Evolutionary conservation across 2,329 filamentous ascomycete genomes (phyloP), one percentile per base, ranked within the genome.

Genomic region (Sporothrix brasiliensis): DNA sequence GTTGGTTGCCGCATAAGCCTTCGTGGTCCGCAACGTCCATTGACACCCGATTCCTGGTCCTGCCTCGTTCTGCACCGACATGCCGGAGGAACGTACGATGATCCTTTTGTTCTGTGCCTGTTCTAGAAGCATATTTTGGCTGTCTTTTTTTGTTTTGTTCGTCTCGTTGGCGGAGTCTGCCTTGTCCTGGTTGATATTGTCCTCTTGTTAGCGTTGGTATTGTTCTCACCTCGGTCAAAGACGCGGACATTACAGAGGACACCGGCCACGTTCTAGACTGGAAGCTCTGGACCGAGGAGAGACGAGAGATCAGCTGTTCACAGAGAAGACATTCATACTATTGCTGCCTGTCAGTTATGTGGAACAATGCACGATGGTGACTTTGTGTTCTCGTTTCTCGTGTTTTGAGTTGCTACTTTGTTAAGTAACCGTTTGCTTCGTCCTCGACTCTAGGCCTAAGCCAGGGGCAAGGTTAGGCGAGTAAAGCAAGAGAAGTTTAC

Each of bases 181-280:
- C 49, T 53, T 54, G 63, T 50, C 49, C 16, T 41, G n/a, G 49
- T 53, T 67, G 24, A 13, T 9, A 52, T 47, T 63, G 14, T 60
- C 21, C 10, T 19, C 24, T 4, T 54, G 13, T 13, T 63, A 44
- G 34, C 34, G n/a, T 67, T 53, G 6, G 19, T 56, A 68, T 52
- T 68, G 34, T 68, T 58, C 49, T 27, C 49, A 27, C 3, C 9
- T 16, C 13, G 13, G 39, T 63, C 58, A 63, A 63, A 21, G 58
- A 34, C 39, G 27, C 39, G 13, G 56, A 13, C 56, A 6, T 61
- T 44, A 3, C 5, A 41, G 41, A 44, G 13, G 41, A 34, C 34
- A 5, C 34, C 16, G 14, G 19, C 27, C 30, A 21, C 11, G 41
- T 16, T 34, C 34, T 34, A 34, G 34, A 34, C 7, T 34, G 34